These are phyloP conservation scores for Wickerhamiella infanticola DNA, from an alignment of 1,139 yeast genomes.

Conservation along the genomic window DNA sequence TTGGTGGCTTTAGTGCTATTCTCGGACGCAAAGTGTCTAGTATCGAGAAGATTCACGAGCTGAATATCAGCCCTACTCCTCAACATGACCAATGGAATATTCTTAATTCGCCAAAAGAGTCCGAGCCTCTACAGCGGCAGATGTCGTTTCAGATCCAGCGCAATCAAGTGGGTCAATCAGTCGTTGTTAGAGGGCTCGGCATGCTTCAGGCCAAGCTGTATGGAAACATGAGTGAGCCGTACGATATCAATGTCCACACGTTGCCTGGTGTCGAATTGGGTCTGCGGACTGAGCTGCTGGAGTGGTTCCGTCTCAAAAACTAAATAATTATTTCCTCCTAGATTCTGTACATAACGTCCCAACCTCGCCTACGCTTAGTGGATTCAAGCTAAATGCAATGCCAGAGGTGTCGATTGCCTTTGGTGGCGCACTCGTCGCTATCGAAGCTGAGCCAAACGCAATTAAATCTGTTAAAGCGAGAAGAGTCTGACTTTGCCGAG, in stretches of 20 bases:
- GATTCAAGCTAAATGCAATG: slow-evolving; percentile 22
- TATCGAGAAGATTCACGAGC: slow-evolving; percentile 1
- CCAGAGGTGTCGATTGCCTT: slow-evolving; percentile 45
- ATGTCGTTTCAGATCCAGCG: slow-evolving; percentile 20
- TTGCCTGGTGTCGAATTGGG: slow-evolving; percentile 30
- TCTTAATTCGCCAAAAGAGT: slow-evolving; percentile 11
- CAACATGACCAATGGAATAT: slow-evolving; percentile 19
- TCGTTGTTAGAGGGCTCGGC: slow-evolving; percentile 58
- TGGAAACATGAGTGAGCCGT: slow-evolving; percentile 33
- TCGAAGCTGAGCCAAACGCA: slow-evolving; percentile 39
- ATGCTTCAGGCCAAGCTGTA: slow-evolving; percentile 48
- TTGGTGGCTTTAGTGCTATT: not conserved
- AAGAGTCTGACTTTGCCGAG: slow-evolving; percentile 22
- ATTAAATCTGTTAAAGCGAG: slow-evolving; percentile 28
- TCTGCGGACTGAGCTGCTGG: slow-evolving; percentile 23
- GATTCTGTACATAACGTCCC: too few relatives aligned
- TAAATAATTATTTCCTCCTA: too few relatives aligned
- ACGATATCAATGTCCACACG: slow-evolving; percentile 30
- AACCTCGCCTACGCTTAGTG: too few relatives aligned
- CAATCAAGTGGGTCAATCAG: slow-evolving; percentile 42
- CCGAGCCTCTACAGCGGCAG: slow-evolving; percentile 20
- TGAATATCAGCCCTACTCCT: slow-evolving; percentile 8
- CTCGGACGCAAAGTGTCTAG: not conserved
- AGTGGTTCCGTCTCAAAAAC: slow-evolving; percentile 10
- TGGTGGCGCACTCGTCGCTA: slow-evolving; percentile 39